Evolutionary conservation across 2,329 filamentous ascomycete species (phyloP), one percentile per base, ranked within the genome.

Genomic region (Hymenoscyphus scutula): DNA sequence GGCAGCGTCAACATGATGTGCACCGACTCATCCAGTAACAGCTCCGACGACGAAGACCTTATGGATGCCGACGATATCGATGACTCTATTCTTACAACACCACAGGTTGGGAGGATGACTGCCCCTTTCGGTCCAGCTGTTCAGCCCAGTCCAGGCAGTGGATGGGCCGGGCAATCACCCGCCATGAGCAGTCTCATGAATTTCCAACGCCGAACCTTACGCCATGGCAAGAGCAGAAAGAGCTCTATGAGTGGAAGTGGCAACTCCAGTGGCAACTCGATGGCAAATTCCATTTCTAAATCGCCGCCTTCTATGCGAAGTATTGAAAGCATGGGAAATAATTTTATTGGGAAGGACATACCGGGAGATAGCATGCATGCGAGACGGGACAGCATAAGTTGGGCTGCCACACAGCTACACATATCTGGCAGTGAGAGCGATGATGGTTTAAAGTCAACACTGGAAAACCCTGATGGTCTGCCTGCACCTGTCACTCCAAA

Each of bases 321-420:
- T 62, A 62, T 71, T 53, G 73, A 74, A 54, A 63, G 63, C 19
- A 69, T 71, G 61, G 66, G 58, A 53, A 68, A 54, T 58, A 81
- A 82, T 13, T 86, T 84, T 70, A 86, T 88, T 72, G 79, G 78
- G 1, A 75, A 77, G 53, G 81, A 82, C 62, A 76, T 79, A 48
- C 76, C 77, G 5, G 78, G 79, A 62, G 77, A 80, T 74, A 59
- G 75, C 7, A 75, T 81, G 67, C 78, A 82, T 45, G 83, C 89
- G 8, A 84, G 94, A 53, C 83, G 94, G 53, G 93, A 97, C 76
- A 97, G 92, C 74, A 87, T 98, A 64, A 96, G 91, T 68, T 87
- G 95, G 79, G 92, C 93, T 41, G 93, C 93, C 17, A 93, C 95
- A 68, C 92, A 96, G 70, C 78, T 97, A 23, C 89, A 95, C 67